Base-by-base conservation (phyloP, 768 basidiomycete genomes). In the Leccinum uliginosum region DNA sequence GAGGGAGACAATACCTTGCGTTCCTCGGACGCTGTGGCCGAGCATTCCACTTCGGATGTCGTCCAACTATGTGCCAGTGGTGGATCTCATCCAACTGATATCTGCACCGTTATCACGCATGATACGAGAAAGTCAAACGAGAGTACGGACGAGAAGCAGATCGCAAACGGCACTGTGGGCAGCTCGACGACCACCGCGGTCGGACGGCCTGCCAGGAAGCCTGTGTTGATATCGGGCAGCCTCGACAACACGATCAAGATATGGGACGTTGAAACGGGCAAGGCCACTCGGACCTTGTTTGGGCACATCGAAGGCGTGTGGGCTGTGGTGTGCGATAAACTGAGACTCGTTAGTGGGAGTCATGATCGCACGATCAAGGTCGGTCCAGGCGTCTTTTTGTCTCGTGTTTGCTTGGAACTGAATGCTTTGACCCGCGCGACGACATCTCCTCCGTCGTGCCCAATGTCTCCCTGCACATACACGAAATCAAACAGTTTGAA, bases 291-390 rank as follows among this genome's bases (percentile, higher is more conserved):
- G 65, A 98, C 97, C 43, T 80, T 95, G 59, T 99, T 99, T 70
- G 97, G 95, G 1, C 95, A 98, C 71, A 94, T 98, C 64, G 97
- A 99, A 69, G 97, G 97, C 53, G 93, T 99, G 17, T 99, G 97
- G 97, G 87, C 86, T 3, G 89, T 98, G 29, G 93, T 93, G 23
- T 86, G 88, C 62, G 94, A 99, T 71, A 89, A 93, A 67, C 78
- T 98, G 65, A 79, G 96, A 53, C 76, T 99, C 50, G 93, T 94
- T 24, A 94, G 91, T 53, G 95, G 86, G 7, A 95, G 93, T 66
- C 96, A 98, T 68, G 93, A 97, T 73, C 83, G 93, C 27, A 97
- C 93, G n/a, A 89, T 97, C 78, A 97, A 97, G 85, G 94, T 93
- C 50, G 59, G 83, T 52, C 19, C 27, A 52, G 17, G 15, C 44